Base-by-base conservation (phyloP, 176 grass and related monocot genomes). In the Triticum monococcum region DNA sequence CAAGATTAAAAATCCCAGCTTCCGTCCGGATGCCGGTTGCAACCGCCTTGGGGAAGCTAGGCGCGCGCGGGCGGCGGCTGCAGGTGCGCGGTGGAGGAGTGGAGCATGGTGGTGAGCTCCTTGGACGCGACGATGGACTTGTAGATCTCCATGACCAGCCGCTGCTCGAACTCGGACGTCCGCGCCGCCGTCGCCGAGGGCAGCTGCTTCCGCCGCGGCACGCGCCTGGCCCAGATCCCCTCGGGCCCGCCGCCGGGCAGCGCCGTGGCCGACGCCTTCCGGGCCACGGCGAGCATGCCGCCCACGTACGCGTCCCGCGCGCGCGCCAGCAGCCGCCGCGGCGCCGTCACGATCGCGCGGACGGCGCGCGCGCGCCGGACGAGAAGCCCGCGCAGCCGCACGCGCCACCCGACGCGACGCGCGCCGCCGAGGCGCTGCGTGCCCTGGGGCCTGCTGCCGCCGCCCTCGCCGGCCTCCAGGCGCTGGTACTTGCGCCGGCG, bases 91-190 rank as follows among this genome's bases (percentile, higher is more conserved):
- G 62, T 3, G 60, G 89, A 91, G 68, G 69, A 57, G 1, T 88
- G 81, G 48, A 91, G 89, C 81, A 91, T 91, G 77, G 75, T 80
- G 81, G 85, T 84, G 72, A 97, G 76, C 89, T 97, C 88, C 79
- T 91, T 92, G 46, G 91, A 91, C 3, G 85, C 82, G 12, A 88
- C 94, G 80, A 97, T 91, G 57, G 92, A 93, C 63, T 94, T 97
- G 94, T 97, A 97, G 36, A 97, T 97, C 89, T 97, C 94, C 8
- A 86, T 11, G 17, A 94, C 81, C 56, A 97, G 87, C 38, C 85
- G 80, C 89, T 79, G 83, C 86, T 94, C 92, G 77, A 88, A 90
- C 75, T 90, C 88, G 1, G 73, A 56, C 13, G 89, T 13, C 45
- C 33, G 61, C 4, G 4, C 35, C 3, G 3, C 35, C 26, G 3